Base-by-base conservation (phyloP, 2,329 filamentous ascomycete species). In the Ambrosiella xylebori region DNA sequence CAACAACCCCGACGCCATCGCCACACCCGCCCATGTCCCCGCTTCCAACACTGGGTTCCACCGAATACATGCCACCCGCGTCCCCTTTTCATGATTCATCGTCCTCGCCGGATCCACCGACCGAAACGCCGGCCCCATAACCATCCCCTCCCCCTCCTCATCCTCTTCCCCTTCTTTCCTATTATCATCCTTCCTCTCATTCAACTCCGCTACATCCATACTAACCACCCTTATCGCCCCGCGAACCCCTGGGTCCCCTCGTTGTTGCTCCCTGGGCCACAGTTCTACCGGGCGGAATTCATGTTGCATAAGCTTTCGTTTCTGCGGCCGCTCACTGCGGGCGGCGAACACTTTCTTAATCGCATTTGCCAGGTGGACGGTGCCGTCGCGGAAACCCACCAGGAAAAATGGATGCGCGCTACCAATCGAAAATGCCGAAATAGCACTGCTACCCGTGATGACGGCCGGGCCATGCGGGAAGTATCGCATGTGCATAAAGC, bases 1-100 rank as follows among this genome's bases (percentile, higher is more conserved):
- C 49, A 87, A 72, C 60, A 88, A 66, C 0, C 84, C 84, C 36
- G 81, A 85, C 0, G 76, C 84, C 74, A 84, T 76, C 0, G 79
- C 81, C 2, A 77, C 78, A 8, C 81, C 81, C 2, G 80, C 81
- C 82, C 84, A 85, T 63, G 76, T 82, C 11, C 81, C 80, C 63
- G 75, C 82, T n/a, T 74, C 71, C 40, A 73, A 66, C 63, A 86
- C 86, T 1, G 82, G 81, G 64, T 86, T 86, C 84, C 84, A 87
- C 45, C 76, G 75, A 27, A 84, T 70, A 1, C 75, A 72, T 4
- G 81, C 81, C 62, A 86, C 71, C 52, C 82, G 76, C 8, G 80
- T 83, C 61, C 76, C 70, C 53, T 83, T 77, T 58, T 86, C 83
- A 63, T 82, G 77, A 9, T 84, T 72, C 3, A 76, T 69, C 3